Evolutionary conservation across 257 asterid genomes (phyloP).

Genomic region (Ligustrum vulgare): DNA sequence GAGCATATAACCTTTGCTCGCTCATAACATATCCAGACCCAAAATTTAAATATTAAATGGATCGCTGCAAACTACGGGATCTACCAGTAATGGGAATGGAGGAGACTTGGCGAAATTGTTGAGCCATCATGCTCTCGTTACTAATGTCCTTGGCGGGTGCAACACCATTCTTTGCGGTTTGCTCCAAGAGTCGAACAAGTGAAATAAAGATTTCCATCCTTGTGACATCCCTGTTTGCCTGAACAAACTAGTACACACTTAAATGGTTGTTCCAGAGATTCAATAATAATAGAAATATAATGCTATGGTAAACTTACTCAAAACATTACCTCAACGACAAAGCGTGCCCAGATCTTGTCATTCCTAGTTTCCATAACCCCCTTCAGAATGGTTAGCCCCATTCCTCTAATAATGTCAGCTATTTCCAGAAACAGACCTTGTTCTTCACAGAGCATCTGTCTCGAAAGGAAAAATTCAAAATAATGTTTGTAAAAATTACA

Average conservation of each 20-base stretch:
- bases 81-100: slow-evolving; percentile 39
- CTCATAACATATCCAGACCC: slow-evolving; percentile 53
- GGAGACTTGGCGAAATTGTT: slow-evolving; percentile 39
- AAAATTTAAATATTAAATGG: slow-evolving; percentile 2
- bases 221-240: slow-evolving; percentile 70
- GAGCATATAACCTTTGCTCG: slow-evolving; percentile 33
- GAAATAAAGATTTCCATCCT: slow-evolving; percentile 70
- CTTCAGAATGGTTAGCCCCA: slow-evolving; percentile 72
- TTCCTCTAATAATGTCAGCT: slow-evolving; percentile 72
- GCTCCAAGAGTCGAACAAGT: slow-evolving; percentile 63
- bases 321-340: slow-evolving; percentile 66
- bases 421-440: slow-evolving; percentile 70
- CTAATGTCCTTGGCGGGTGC: slow-evolving; percentile 27
- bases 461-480: background rate
- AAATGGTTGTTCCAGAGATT: background rate
- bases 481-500: slow-evolving; percentile 5
- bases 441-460: slow-evolving; percentile 83
- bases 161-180: slow-evolving; percentile 38
- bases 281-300: background rate
- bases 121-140: slow-evolving; percentile 31
- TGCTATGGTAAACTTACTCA: background rate
- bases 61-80: slow-evolving; percentile 34
- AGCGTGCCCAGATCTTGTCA: slow-evolving; percentile 78
- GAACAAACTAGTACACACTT: slow-evolving; percentile 13
- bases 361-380: slow-evolving; percentile 74